Evolutionary conservation across 768 basidiomycete species (phyloP).

Genomic region (Psilocybe cyanescens): DNA sequence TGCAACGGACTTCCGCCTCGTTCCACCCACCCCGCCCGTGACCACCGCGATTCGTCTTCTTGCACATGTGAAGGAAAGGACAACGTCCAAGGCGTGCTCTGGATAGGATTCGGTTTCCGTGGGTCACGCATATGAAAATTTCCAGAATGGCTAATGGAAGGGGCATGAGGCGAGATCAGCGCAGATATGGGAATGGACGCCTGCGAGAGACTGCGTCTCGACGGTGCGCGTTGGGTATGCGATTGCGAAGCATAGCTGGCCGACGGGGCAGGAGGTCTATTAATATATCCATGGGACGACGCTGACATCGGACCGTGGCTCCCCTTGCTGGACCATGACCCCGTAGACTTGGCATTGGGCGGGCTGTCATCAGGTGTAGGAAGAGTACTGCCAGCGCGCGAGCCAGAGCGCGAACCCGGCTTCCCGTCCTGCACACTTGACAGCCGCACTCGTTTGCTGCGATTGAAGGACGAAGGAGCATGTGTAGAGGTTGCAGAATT

Average conservation of each 20-base stretch:
- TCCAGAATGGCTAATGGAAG: slow-evolving; percentile 62
- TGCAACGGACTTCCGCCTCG: slow-evolving; percentile 66
- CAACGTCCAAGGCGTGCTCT: slow-evolving; percentile 66
- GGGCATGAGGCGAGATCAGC: slow-evolving; percentile 77
- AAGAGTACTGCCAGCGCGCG: slow-evolving; percentile 26
- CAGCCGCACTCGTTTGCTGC: slow-evolving; percentile 67
- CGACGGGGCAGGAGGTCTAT: slow-evolving; percentile 26
- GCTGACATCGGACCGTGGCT: slow-evolving; percentile 30
- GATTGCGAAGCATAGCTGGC: slow-evolving; percentile 24
- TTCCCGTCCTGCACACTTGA: slow-evolving; percentile 45
- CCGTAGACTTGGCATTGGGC: slow-evolving; percentile 44
- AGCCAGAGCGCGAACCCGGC: slow-evolving; percentile 41
- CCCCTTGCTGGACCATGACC: slow-evolving; percentile 47
- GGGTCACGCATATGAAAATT: slow-evolving; percentile 85
- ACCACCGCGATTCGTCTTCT: slow-evolving; percentile 33
- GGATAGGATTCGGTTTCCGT: slow-evolving; percentile 60
- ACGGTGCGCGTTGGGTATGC: slow-evolving; percentile 36
- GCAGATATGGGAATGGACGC: slow-evolving; percentile 82
- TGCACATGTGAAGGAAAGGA: slow-evolving; percentile 41
- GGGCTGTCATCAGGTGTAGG: slow-evolving; percentile 31
- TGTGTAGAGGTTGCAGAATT: slow-evolving; percentile 49
- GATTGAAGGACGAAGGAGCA: slow-evolving; percentile 74
- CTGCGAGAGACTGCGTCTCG: slow-evolving; percentile 64
- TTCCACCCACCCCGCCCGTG: slow-evolving; percentile 41
- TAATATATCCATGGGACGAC: slow-evolving; percentile 21